Conservation (phyloP, 31 red algal species). For the Asparagopsis taxiformis region DNA sequence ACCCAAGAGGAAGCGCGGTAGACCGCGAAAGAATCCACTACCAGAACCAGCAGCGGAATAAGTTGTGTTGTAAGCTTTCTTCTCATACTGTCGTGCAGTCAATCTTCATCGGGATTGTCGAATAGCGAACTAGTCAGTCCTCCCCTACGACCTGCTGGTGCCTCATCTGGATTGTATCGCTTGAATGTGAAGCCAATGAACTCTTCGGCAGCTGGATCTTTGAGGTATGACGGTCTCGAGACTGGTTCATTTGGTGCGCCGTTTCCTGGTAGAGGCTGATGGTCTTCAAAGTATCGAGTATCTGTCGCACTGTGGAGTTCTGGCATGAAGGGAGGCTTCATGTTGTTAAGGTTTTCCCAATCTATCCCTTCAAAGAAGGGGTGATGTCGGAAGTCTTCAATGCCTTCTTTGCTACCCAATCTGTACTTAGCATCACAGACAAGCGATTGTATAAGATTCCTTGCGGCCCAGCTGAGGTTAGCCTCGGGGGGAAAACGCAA, state of each 20-base stretch:
- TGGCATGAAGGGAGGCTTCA: conserved; percentile 91
- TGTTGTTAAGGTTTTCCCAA: conserved; percentile 74
- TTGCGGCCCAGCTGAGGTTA: conserved; percentile 85
- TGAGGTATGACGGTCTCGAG: conserved; percentile 31
- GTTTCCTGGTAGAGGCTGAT: conserved; percentile 52
- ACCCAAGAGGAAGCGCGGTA: conserved; percentile 23
- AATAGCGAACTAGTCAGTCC: conserved; percentile 43
- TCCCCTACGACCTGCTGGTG: conserved; percentile 52
- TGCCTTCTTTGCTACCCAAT: conserved; percentile 73
- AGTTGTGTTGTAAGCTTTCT: not conserved
- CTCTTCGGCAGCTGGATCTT: conserved; percentile 61
- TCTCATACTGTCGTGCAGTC: not conserved
- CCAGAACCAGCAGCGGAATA: not conserved
- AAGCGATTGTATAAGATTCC: conserved; percentile 86
- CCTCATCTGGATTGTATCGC: conserved; percentile 75
- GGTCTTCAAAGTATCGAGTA: conserved; percentile 97
- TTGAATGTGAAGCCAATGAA: conserved; percentile 92
- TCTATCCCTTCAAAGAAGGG: conserved; percentile 96
- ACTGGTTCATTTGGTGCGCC: not conserved
- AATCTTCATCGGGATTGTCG: conserved; percentile 43
- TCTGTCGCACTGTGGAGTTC: conserved; percentile 87
- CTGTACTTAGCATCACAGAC: conserved; percentile 91
- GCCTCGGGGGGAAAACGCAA: conserved; percentile 90
- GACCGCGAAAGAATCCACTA: conserved; percentile 28
- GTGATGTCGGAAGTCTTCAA: conserved; percentile 92